These are phyloP conservation scores for Amanita molliuscula DNA, from an alignment of 768 basidiomycete genomes.

Conservation along the genomic window DNA sequence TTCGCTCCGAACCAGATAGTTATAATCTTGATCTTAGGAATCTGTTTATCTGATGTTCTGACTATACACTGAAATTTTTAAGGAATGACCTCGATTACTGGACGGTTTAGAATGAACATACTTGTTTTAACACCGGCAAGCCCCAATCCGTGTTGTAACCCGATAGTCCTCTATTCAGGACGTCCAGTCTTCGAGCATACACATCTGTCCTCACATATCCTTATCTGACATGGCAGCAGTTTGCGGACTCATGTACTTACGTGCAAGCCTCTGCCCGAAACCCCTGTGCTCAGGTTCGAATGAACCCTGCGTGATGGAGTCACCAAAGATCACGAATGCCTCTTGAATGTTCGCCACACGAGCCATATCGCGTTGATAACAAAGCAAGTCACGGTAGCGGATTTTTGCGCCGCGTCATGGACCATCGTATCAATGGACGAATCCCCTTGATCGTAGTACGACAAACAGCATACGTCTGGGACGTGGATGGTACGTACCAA, in stretches of 20 bases:
- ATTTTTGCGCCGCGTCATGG: background rate
- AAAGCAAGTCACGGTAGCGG: background rate
- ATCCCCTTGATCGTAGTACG: conserved; percentile 69
- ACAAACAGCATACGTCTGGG: conserved; percentile 81
- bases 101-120: conserved; percentile 12
- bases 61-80: conserved; percentile 42
- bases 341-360: conserved; percentile 53
- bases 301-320: conserved; percentile 67
- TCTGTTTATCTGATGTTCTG: conserved; percentile 34
- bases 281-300: conserved; percentile 46
- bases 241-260: conserved; percentile 28
- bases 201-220: conserved; percentile 33
- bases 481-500: conserved; percentile 53
- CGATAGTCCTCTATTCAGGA: conserved; percentile 74
- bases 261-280: conserved; percentile 56
- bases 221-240: conserved; percentile 1
- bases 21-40: conserved; percentile 60
- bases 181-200: conserved; percentile 75
- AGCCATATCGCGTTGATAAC: background rate
- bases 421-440: conserved; percentile 16
- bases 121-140: conserved; percentile 70
- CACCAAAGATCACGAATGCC: conserved; percentile 67
- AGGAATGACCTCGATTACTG: background rate
- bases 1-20: conserved; percentile 90
- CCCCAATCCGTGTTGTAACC: conserved; percentile 89